These are phyloP conservation scores for Annulohypoxylon maeteangense DNA, from an alignment of 495 filamentous ascomycete genomes.

Conservation along the genomic window DNA sequence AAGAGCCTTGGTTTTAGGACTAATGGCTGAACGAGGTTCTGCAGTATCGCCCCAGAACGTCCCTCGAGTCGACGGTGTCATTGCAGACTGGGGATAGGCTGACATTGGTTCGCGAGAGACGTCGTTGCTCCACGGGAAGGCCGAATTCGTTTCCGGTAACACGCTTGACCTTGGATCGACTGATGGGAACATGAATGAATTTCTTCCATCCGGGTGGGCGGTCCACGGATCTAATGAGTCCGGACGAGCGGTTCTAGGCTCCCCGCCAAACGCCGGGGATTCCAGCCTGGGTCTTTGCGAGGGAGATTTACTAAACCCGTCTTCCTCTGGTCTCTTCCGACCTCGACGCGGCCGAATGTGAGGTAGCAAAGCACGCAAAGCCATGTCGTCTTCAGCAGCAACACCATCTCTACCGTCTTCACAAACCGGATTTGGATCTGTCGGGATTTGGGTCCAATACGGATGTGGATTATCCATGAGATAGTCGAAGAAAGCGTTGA, in stretches of 20 bases:
- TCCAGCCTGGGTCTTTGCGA: conserved; percentile 73
- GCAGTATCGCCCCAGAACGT: conserved; percentile 59
- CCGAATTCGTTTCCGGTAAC: conserved; percentile 37
- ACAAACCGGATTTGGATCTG: conserved; percentile 65
- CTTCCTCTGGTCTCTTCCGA: conserved; percentile 80
- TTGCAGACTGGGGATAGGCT: conserved; percentile 83
- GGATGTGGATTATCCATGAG: conserved; percentile 79
- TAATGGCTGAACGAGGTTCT: conserved; percentile 77
- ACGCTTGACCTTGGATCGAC: conserved; percentile 47
- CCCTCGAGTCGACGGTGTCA: conserved; percentile 66
- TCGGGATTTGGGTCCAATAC: conserved; percentile 88
- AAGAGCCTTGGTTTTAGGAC: conserved; percentile 67
- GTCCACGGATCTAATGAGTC: conserved; percentile 57
- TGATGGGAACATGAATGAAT: conserved; percentile 51
- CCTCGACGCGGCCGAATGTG: conserved; percentile 92
- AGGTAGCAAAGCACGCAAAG: conserved; percentile 86
- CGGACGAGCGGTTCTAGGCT: conserved; percentile 55
- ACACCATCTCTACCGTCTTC: conserved; percentile 85
- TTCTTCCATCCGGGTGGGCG: conserved; percentile 60
- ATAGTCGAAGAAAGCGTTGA: conserved; percentile 97
- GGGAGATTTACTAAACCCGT: conserved; percentile 66
- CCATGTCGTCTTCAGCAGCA: conserved; percentile 89
- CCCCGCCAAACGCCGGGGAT: conserved; percentile 70
- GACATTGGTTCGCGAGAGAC: conserved; percentile 67
- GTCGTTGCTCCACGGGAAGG: conserved; percentile 54